A percentile compares a stretch with the other conserved stretches of the same genome.
These are phyloP conservation scores for Sugiyamaella boreocaroliniensis DNA, from an alignment of 805 yeast species.

Conservation along the genomic window DNA sequence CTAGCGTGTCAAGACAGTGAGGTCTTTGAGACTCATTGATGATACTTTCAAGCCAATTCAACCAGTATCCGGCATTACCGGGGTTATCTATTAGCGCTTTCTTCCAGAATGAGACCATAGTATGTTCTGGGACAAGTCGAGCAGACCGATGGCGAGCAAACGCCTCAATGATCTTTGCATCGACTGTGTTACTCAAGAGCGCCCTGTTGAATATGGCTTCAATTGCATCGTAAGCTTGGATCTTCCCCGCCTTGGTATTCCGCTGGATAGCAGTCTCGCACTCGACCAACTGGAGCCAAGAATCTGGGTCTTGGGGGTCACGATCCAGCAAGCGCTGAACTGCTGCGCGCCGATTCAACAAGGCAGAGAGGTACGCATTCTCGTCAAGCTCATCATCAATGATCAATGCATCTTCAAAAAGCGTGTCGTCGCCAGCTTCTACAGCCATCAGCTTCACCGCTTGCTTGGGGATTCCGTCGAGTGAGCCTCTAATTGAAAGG, in stretches of 20 bases:
- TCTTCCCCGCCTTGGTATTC: neutral
- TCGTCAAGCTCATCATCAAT: neutral
- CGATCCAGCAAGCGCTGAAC: neutral
- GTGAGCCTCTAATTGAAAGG: neutral
- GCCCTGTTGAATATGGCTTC: neutral
- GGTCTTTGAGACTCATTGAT: neutral
- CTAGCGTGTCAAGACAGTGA: neutral
- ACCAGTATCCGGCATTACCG: neutral
- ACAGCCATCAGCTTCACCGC: neutral
- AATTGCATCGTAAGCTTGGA: neutral
- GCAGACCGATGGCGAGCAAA: neutral
- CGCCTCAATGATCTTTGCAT: neutral
- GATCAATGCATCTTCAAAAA: neutral
- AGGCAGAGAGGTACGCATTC: neutral
- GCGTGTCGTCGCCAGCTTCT: neutral
- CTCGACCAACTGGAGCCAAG: neutral
- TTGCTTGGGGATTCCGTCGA: neutral
- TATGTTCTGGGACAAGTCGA: neutral
- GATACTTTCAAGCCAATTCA: neutral
- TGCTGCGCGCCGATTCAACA: neutral
- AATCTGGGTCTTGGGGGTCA: neutral
- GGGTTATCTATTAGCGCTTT: neutral
- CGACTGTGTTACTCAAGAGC: neutral
- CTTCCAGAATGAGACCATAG: neutral
- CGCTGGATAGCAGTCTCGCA: neutral